phyloP scores from a whole-genome alignment of 257 asterid genomes.

The Nicotiana sylvestris region DNA sequence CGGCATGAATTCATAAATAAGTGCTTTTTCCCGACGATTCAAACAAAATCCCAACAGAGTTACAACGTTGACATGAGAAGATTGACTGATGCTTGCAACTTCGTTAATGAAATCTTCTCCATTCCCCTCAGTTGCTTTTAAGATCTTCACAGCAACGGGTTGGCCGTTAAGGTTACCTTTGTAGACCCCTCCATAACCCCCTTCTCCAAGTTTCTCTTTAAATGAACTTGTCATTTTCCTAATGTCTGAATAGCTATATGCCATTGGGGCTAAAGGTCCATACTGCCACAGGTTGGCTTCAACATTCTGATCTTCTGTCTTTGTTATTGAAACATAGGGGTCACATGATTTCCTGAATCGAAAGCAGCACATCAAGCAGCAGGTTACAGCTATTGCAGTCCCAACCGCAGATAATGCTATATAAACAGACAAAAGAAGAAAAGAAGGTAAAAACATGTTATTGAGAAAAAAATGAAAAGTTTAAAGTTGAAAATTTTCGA shows the following conservation, averaged over 20 bases:
- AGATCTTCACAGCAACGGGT: slow-evolving; percentile 24
- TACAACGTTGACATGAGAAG: slow-evolving; percentile 29
- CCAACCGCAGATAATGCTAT: neutral
- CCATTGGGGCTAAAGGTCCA: neutral
- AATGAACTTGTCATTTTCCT: slow-evolving; percentile 6
- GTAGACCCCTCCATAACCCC: slow-evolving; percentile 22
- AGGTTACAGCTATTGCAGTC: neutral
- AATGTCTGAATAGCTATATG: neutral
- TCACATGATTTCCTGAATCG: neutral
- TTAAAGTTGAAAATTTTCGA: too few relatives aligned
- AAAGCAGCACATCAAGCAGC: neutral
- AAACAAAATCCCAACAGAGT: slow-evolving; percentile 24
- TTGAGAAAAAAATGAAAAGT: too few relatives aligned
- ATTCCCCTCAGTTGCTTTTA: slow-evolving; percentile 5
- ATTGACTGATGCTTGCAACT: slow-evolving; percentile 21
- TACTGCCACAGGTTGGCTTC: neutral
- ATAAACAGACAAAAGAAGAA: neutral
- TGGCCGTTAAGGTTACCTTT: slow-evolving; percentile 12
- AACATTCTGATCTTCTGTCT: neutral
- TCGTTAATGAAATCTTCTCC: slow-evolving; percentile 29
- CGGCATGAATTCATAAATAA: slow-evolving; percentile 31
- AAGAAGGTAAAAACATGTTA: too few relatives aligned
- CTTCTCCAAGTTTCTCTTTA: slow-evolving; percentile 17
- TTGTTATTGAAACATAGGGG: too few relatives aligned
- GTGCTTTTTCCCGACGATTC: slow-evolving; percentile 17